Evolutionary conservation across 192 early-diverging fungal genomes (phyloP), one percentile per base, ranked within the genome.

Genomic region (Oehlia diaphana): DNA sequence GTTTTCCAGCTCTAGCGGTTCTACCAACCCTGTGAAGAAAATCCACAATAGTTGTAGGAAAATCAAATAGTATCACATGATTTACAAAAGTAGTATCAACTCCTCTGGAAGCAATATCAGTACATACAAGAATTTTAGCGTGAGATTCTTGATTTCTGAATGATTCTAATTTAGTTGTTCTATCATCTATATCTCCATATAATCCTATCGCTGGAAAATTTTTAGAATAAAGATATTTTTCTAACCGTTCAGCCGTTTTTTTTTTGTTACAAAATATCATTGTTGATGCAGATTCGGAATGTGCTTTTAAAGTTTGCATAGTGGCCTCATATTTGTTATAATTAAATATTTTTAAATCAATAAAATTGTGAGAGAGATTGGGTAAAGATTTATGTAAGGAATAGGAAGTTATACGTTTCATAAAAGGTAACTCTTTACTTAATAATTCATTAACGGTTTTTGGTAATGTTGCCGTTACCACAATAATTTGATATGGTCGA

Each of bases 1-100:
- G 84, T 13, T 86, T 85, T 8, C 96, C 96, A 0, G 91, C 93
- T 6, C 97, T 88, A 6, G 95, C 97, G 0, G 97, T 97, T 19
- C 97, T 85, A 0, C 97, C 97, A 2, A 95, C 88, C 23, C 97
- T 91, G 82, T 99, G 97, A 72, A 99, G 76, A 82, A 97, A 98
- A 84, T 98, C 95, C 28, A 97, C 92, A 1, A 93, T 91, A 0
- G 93, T 95, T 6, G 92, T 91, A 0, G 97, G 97, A 81, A 98
- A 96, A 65, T 98, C 96, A 78, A 93, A 96, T 64, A 96, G 78
- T 7, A 98, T 85, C 13, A 98, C 95, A 83, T 97, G 97, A 35
- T 92, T 88, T 7, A 96, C 95, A 69, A 91, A 90, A 33, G 91
- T 92, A 23, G 95, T 96, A 75, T 98, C 97, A 39, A 98, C 84